Evolutionary conservation across 225 moss, liverwort and hornwort species (phyloP), one percentile per base, ranked within the genome.

Genomic region (Pseudoscleropodium purum): DNA sequence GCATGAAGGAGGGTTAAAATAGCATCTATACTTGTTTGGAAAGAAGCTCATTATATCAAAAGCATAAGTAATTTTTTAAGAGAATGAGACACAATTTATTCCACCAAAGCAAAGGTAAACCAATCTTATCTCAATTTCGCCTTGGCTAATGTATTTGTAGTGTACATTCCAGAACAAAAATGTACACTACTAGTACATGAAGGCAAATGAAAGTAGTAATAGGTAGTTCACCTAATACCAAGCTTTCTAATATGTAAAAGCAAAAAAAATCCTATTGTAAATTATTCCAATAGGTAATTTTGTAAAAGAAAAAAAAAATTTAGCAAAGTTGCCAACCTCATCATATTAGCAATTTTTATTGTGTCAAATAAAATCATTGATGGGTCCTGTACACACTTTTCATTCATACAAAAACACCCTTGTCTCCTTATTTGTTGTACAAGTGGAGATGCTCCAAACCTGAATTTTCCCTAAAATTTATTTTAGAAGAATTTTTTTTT

Each of bases 11-110:
- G 3, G 34, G 3, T 76, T 51, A 21, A 34, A 7, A 21, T 2
- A 51, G 13, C 33, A 51, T 34, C 31, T 47, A 0, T 74, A 0
- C 18, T 12, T 75, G 31, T 12, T 0, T 7, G 0, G 0, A 0
- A 33, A 31, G 47, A 33, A 31, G 11, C 4, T 49, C 33, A 49
- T 75, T 5, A 2, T 12, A 49, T 75, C 12, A 75, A 75, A 75
- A 49, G 0, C 7, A 31, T 19, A 49, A 2, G 12, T 16, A 33
- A 12, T 19, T 3, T 31, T 47, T 74, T 7, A 21, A 76, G 1
- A 34, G 7, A 51, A 51, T 34, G 13, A 34, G 5, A 51, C 3
- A 13, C 8, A 49, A 20, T 33, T 18, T 49, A 21, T 21, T 4
- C 8, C 4, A 45, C 6, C 2, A 0, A 0, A 30, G 6, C 6